phyloP scores from a whole-genome alignment of 768 basidiomycete genomes.

The Hydnomerulius pinastri region DNA sequence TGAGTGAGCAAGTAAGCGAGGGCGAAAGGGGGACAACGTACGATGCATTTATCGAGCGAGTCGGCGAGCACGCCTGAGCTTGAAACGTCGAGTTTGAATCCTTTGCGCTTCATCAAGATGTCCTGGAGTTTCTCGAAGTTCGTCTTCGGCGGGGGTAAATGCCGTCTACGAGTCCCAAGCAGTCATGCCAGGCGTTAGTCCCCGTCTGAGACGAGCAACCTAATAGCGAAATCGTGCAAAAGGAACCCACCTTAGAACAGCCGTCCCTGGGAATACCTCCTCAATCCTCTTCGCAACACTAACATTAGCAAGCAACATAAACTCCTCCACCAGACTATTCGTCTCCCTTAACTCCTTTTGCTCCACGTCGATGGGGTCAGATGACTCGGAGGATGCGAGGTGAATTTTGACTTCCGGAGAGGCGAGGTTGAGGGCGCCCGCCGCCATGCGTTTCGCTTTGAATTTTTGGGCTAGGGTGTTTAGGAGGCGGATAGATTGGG shows the following conservation, averaged over 20 bases:
- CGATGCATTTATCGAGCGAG: conserved; percentile 86
- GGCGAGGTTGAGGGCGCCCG: conserved; percentile 96
- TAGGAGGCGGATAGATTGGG: conserved; percentile 83
- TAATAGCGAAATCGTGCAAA: not conserved
- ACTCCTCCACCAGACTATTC: conserved; percentile 96
- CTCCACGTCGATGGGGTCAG: conserved; percentile 96
- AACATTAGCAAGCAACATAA: conserved; percentile 98
- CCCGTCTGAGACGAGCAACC: not conserved
- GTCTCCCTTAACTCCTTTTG: conserved; percentile 92
- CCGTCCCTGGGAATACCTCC: conserved; percentile 93
- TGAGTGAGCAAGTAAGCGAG: not conserved
- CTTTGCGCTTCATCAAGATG: conserved; percentile 83
- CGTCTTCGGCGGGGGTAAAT: conserved; percentile 85
- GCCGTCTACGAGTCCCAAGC: conserved; percentile 72
- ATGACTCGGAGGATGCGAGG: conserved; percentile 88
- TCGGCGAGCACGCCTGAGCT: conserved; percentile 87
- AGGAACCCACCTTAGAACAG: conserved; percentile 72
- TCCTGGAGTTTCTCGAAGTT: conserved; percentile 98
- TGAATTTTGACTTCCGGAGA: conserved; percentile 99
- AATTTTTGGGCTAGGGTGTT: conserved; percentile 86
- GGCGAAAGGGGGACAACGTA: conserved; percentile 38
- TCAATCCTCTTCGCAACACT: conserved; percentile 91
- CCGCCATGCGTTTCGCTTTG: conserved; percentile 83
- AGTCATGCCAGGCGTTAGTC: not conserved
- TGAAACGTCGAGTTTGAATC: conserved; percentile 83